phyloP scores from a whole-genome alignment of 805 yeast genomes.

The Metschnikowia dekortorum region DNA sequence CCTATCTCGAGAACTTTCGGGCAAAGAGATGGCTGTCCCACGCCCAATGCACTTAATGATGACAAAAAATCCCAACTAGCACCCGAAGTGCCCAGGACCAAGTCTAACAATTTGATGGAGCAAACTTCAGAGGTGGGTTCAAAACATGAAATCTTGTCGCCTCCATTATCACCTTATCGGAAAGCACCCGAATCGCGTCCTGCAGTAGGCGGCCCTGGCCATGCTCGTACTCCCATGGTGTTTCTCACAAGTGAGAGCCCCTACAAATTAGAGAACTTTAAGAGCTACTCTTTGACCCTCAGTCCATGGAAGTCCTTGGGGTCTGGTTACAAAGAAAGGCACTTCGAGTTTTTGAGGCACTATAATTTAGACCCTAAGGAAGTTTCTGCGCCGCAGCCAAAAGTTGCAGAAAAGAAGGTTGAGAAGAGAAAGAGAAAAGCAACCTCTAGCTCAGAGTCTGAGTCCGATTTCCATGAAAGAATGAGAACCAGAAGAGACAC shows the following conservation, averaged over 20 bases:
- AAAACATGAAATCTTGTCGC: conserved; percentile 22
- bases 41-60: conserved; percentile 22
- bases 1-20: conserved; percentile 28
- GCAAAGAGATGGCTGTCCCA: conserved; percentile 31
- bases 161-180: conserved; percentile 26
- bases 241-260: conserved; percentile 22
- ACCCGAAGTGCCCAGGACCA: background rate
- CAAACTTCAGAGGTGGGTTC: conserved; percentile 4
- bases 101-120: background rate
- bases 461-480: conserved; percentile 38
- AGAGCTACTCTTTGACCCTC: conserved; percentile 44
- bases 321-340: conserved; percentile 45
- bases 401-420: conserved; percentile 9
- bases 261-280: conserved; percentile 48
- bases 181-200: conserved; percentile 9
- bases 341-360: conserved; percentile 49
- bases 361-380: conserved; percentile 30
- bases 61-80: conserved; percentile 2
- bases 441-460: conserved; percentile 27
- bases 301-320: conserved; percentile 48
- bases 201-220: conserved; percentile 5
- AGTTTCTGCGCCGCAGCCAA: conserved; percentile 15
- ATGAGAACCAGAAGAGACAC: conserved; percentile 58
- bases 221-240: conserved; percentile 2
- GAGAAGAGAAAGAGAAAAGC: conserved; percentile 18